Evolutionary conservation across 2,329 filamentous ascomycete genomes (phyloP).

Genomic region (Cryphonectria naterciae): DNA sequence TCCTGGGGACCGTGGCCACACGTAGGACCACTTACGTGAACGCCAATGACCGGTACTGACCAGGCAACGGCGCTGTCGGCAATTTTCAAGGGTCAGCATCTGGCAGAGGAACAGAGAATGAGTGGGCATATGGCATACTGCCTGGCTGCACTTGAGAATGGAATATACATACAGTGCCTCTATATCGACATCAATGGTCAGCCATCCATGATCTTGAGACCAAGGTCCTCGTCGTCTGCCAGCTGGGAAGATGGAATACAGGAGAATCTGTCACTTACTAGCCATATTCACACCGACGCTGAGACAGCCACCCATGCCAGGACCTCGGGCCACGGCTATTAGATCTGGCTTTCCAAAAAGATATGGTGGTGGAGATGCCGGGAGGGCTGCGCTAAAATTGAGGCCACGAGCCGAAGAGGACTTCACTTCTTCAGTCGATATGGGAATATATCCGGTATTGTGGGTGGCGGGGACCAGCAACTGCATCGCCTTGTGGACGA

Average conservation of each 20-base stretch:
- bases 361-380: constrained; percentile 26
- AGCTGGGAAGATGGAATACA: neutral
- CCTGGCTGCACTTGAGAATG: neutral
- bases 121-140: neutral
- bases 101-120: neutral
- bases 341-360: constrained; percentile 69
- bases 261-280: constrained; percentile 42
- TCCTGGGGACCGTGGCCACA: neutral
- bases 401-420: neutral
- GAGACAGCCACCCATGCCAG: constrained; percentile 83
- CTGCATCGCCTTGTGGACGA: constrained; percentile 68
- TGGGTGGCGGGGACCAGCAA: constrained; percentile 45
- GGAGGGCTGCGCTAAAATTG: neutral
- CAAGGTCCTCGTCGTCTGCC: too few relatives aligned
- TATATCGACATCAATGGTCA: neutral
- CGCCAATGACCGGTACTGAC: constrained; percentile 79
- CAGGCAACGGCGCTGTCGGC: constrained; percentile 3
- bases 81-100: neutral
- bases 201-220: neutral
- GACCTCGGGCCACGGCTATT: constrained; percentile 86
- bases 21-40: constrained; percentile 57
- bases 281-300: constrained; percentile 79
- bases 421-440: neutral
- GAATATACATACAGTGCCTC: constrained; percentile 16
- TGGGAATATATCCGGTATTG: neutral